Conservation (phyloP, 2,329 filamentous ascomycete genomes). For the Ophiostoma populinum region DNA sequence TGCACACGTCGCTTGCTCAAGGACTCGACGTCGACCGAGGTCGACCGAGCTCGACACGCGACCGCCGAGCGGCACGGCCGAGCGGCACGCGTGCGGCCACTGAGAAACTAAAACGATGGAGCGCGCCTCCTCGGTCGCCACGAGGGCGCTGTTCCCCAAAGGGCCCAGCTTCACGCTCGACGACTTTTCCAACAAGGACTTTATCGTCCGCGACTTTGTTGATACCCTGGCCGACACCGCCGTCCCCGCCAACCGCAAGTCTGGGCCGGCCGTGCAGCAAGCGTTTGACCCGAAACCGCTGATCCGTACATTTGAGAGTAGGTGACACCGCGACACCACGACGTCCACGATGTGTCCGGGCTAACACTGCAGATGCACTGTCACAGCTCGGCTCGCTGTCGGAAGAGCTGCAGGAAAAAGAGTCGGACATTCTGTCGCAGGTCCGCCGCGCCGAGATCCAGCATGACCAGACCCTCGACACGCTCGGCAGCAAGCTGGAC, state of each 20-base stretch:
- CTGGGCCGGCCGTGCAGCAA: constrained; percentile 42
- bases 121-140: constrained; percentile 24
- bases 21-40: too few species aligned
- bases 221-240: constrained; percentile 80
- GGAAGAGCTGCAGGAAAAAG: constrained; percentile 73
- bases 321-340: too few species aligned
- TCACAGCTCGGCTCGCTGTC: constrained; percentile 52
- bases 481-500: constrained; percentile 74
- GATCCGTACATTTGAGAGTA: constrained; percentile 84
- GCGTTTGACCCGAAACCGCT: constrained; percentile 90
- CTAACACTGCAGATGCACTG: constrained; percentile 33
- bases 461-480: constrained; percentile 80
- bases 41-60: too few species aligned
- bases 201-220: constrained; percentile 95
- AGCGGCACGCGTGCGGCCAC: too few species aligned
- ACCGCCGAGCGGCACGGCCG: too few species aligned
- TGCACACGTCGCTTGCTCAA: too few species aligned
- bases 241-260: constrained; percentile 63
- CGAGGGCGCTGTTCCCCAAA: constrained; percentile 55
- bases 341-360: background rate
- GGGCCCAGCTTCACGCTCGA: constrained; percentile 75
- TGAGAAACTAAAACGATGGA: constrained; percentile 18
- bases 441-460: constrained; percentile 83
- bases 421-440: constrained; percentile 79
- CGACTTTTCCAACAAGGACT: constrained; percentile 77